These are phyloP conservation scores for Cyberlindnera xishuangbannaensis DNA, from an alignment of 805 yeast species.

Conservation along the genomic window DNA sequence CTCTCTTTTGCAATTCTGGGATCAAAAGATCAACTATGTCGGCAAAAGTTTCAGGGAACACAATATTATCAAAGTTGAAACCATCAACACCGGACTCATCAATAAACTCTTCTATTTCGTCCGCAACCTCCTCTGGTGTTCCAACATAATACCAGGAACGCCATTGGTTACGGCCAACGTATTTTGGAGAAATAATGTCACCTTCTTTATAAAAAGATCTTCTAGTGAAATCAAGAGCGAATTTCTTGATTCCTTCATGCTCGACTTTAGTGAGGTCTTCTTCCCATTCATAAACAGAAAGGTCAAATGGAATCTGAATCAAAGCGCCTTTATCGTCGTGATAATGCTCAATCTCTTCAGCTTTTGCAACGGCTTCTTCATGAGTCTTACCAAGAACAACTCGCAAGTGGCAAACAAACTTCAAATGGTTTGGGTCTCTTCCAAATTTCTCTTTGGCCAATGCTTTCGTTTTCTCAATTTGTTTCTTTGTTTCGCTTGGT, in stretches of 20 bases:
- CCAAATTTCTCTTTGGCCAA: conserved; percentile 32
- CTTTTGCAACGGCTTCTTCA: conserved; percentile 37
- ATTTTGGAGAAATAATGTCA: conserved; percentile 27
- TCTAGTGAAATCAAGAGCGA: conserved; percentile 25
- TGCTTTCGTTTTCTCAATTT: conserved; percentile 30
- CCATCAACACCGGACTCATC: conserved; percentile 37
- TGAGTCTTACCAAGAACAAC: conserved; percentile 36
- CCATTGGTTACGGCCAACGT: conserved; percentile 24
- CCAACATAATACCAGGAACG: conserved; percentile 27
- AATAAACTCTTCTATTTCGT: conserved; percentile 35
- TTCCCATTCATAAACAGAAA: conserved; percentile 39
- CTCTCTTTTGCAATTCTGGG: conserved; percentile 35
- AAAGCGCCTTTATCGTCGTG: conserved; percentile 37
- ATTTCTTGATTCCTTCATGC: conserved; percentile 30
- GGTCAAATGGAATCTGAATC: conserved; percentile 39
- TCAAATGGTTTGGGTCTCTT: conserved; percentile 35
- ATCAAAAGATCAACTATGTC: conserved; percentile 32
- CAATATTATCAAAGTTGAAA: conserved; percentile 36
- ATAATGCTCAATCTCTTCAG: conserved; percentile 29
- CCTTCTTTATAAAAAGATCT: conserved; percentile 20
- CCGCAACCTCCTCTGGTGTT: conserved; percentile 36
- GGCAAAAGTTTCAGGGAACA: conserved; percentile 37
- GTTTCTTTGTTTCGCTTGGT: conserved; percentile 28
- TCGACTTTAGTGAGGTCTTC: conserved; percentile 33
- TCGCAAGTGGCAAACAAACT: conserved; percentile 34